Conservation (phyloP, 345 rosid genomes). For the Eutrema heterophyllum region DNA sequence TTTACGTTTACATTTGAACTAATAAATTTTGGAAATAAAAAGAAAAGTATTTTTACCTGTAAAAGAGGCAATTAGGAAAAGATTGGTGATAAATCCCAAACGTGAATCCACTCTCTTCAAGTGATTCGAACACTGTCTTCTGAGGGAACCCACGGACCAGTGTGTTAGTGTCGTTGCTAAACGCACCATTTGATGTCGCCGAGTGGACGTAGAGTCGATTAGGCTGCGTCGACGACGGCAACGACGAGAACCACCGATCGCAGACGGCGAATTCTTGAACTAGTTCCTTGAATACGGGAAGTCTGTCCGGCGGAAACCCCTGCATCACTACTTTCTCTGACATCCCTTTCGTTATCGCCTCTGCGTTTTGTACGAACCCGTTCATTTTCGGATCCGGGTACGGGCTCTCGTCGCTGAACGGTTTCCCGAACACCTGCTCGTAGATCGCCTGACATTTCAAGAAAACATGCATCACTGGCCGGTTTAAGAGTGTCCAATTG, state of each 20-base stretch:
- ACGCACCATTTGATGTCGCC: constrained; percentile 70
- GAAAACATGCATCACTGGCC: background rate
- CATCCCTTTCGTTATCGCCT: constrained; percentile 43
- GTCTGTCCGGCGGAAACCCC: constrained; percentile 59
- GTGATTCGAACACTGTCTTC: constrained; percentile 62
- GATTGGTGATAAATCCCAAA: constrained; percentile 63
- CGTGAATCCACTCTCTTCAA: constrained; percentile 51
- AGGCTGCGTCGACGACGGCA: constrained; percentile 65
- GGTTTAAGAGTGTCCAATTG: background rate
- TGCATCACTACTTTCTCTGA: constrained; percentile 63
- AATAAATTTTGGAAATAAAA: background rate
- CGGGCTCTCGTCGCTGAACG: constrained; percentile 32
- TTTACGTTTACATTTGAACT: background rate
- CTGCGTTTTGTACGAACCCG: constrained; percentile 67
- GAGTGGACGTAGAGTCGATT: constrained; percentile 61
- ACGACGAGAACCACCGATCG: constrained; percentile 74
- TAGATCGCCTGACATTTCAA: constrained; percentile 40
- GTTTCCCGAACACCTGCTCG: constrained; percentile 62
- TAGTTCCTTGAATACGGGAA: constrained; percentile 58
- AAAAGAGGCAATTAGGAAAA: constrained; percentile 52
- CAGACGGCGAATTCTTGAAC: constrained; percentile 65
- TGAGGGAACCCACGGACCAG: constrained; percentile 60
- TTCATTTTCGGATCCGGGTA: constrained; percentile 41
- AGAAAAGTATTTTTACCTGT: constrained; percentile 38
- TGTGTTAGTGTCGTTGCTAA: constrained; percentile 45